Evolutionary conservation across 1,284 basidiomycete genomes (phyloP).

Genomic region (Uromyces viciae-fabae): DNA sequence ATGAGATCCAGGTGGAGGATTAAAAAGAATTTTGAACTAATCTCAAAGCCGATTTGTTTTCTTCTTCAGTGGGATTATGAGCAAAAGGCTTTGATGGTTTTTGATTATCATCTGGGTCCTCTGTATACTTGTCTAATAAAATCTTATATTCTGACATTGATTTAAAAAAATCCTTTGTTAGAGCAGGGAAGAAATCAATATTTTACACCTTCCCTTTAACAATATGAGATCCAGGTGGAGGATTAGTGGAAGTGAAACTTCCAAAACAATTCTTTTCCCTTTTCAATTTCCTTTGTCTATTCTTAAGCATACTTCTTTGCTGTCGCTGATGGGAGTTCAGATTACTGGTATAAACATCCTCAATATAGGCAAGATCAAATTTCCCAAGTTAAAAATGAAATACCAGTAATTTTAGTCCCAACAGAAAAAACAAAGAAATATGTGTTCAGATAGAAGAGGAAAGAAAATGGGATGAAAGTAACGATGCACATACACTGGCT

Average conservation of each 20-base stretch:
- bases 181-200: neutral
- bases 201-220: neutral
- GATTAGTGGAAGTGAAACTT: neutral
- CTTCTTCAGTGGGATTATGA: neutral
- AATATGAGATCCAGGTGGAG: neutral
- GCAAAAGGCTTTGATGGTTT: neutral
- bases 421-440: neutral
- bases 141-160: neutral
- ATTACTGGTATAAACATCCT: slow-evolving; percentile 6
- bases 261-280: neutral
- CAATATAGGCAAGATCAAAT: neutral
- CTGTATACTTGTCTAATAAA: neutral
- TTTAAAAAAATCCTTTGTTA: neutral
- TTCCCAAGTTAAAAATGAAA: neutral
- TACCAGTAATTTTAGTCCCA: neutral
- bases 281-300: neutral
- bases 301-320: neutral
- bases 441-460: neutral
- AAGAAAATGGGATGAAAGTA: too few relatives aligned
- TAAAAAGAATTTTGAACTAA: neutral
- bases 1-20: neutral
- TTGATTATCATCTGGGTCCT: neutral
- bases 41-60: neutral
- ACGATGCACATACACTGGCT: too few relatives aligned
- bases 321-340: slow-evolving; percentile 6